phyloP scores from a whole-genome alignment of 2,329 filamentous ascomycete genomes.

The Geosmithia morbida region DNA sequence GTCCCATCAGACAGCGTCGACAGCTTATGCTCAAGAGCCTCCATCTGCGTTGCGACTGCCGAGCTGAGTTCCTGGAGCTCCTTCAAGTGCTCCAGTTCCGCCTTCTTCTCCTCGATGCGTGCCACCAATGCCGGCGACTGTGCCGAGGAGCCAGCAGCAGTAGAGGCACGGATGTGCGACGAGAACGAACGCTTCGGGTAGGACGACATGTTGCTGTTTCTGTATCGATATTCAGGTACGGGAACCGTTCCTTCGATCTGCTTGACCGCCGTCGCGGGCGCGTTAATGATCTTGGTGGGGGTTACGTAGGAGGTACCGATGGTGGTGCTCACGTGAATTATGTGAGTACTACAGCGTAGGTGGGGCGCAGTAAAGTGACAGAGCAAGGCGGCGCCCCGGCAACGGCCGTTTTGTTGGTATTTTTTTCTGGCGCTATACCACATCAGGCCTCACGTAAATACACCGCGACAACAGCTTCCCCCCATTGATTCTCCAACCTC shows the following conservation, averaged over 20 bases:
- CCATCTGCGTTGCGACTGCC: slow-evolving; percentile 69
- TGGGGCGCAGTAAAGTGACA: no score
- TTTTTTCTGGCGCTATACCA: background rate
- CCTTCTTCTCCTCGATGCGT: slow-evolving; percentile 75
- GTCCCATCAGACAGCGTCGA: slow-evolving; percentile 68
- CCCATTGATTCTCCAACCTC: background rate
- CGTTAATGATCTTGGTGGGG: background rate
- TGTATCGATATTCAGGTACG: background rate
- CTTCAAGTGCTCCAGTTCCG: slow-evolving; percentile 64
- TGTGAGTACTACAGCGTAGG: no score
- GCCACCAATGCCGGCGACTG: slow-evolving; percentile 59
- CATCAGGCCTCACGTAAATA: background rate
- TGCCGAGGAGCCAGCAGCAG: slow-evolving; percentile 32
- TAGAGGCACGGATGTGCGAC: slow-evolving; percentile 52
- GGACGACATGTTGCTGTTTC: slow-evolving; percentile 27
- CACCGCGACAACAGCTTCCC: background rate
- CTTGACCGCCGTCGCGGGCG: background rate
- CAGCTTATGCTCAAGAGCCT: slow-evolving; percentile 64
- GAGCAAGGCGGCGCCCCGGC: background rate
- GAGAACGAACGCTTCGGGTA: slow-evolving; percentile 43
- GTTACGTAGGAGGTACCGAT: background rate
- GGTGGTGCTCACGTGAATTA: background rate
- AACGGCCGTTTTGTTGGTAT: background rate
- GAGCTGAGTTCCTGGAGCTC: slow-evolving; percentile 68
- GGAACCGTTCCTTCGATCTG: no score